Conservation (phyloP, 257 asterid species). For the Capsicum rhomboideum region DNA sequence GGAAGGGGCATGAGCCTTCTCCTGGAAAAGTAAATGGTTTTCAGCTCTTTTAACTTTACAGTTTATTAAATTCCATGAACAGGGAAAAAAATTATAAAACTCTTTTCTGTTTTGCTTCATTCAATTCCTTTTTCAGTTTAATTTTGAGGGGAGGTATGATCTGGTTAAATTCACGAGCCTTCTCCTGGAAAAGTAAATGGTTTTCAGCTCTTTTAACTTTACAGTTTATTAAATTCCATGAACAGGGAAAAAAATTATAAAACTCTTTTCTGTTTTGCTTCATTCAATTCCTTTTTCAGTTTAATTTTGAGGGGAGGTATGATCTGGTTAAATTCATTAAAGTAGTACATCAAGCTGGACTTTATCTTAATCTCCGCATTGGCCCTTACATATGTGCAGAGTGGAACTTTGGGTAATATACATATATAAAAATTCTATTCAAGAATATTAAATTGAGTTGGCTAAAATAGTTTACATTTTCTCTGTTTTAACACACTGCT, state of each 20-base stretch:
- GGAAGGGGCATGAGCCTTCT: slow-evolving; percentile 82
- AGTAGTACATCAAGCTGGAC: slow-evolving; percentile 74
- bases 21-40: slow-evolving; percentile 54
- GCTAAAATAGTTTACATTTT: not conserved
- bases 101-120: not conserved
- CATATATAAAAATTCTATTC: not conserved
- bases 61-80: not conserved
- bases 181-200: too few relatives aligned
- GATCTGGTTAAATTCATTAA: slow-evolving; percentile 72
- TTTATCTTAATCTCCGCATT: slow-evolving; percentile 76
- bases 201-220: too few relatives aligned
- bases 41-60: not conserved
- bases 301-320: too few relatives aligned
- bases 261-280: too few relatives aligned
- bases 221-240: too few relatives aligned
- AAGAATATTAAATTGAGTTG: not conserved
- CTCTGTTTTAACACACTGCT: slow-evolving; percentile 16
- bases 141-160: slow-evolving; percentile 65
- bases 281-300: too few relatives aligned
- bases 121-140: slow-evolving; percentile 33
- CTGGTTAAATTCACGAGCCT: too few relatives aligned
- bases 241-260: too few relatives aligned
- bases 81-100: too few relatives aligned
- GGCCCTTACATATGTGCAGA: slow-evolving; percentile 91
- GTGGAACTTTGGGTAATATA: slow-evolving; percentile 66